phyloP scores from a whole-genome alignment of 306 rosid species.

The Pyrus bretschneideri region DNA sequence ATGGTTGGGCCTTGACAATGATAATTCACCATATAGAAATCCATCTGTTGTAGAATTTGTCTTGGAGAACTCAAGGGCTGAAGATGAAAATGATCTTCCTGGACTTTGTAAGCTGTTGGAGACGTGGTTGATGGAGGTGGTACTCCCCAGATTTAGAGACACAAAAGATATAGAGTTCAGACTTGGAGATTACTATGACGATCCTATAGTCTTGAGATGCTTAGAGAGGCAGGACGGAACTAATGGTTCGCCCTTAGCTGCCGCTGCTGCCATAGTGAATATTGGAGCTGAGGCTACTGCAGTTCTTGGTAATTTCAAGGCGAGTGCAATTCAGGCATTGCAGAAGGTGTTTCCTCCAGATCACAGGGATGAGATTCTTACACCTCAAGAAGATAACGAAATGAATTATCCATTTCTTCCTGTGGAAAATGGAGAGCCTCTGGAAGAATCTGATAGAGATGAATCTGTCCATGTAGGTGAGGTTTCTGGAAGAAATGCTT shows the following conservation, averaged over 20 bases:
- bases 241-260: conserved; percentile 89
- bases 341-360: conserved; percentile 78
- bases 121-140: conserved; percentile 91
- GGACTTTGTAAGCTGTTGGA: conserved; percentile 91
- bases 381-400: conserved; percentile 36
- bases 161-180: conserved; percentile 54
- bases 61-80: conserved; percentile 67
- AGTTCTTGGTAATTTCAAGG: conserved; percentile 79
- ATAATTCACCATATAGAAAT: conserved; percentile 70
- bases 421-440: conserved; percentile 36
- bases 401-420: conserved; percentile 35
- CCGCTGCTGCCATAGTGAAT: conserved; percentile 91
- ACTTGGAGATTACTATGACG: conserved; percentile 94
- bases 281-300: conserved; percentile 96
- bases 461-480: conserved; percentile 30
- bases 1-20: conserved; percentile 83
- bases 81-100: conserved; percentile 80
- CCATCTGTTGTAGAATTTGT: conserved; percentile 71
- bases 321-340: conserved; percentile 69
- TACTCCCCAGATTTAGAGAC: conserved; percentile 89
- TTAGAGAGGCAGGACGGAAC: conserved; percentile 73
- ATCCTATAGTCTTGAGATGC: conserved; percentile 77
- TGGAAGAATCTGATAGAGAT: conserved; percentile 29
- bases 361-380: conserved; percentile 35
- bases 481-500: conserved; percentile 36